Conservation (phyloP, 2,329 filamentous ascomycete genomes). For the Nemania sp. region DNA sequence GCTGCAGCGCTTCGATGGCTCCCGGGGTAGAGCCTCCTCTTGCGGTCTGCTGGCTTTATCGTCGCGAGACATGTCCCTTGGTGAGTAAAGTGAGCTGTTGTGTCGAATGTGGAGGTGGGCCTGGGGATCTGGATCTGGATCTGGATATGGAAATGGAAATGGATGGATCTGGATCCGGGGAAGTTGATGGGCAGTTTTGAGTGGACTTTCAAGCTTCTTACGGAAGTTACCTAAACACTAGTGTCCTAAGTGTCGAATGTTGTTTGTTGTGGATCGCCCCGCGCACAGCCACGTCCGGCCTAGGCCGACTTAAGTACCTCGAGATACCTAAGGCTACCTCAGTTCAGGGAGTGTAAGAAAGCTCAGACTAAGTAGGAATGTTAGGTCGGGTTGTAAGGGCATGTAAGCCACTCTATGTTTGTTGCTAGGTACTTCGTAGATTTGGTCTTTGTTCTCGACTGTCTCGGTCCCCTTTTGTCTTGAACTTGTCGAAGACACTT, state of each 20-base stretch:
- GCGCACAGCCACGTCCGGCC: constrained; percentile 27
- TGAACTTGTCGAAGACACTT: no score
- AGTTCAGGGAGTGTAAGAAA: no score
- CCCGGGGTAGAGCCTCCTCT: constrained; percentile 8
- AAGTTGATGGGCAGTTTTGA: constrained; percentile 16
- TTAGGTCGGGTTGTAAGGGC: no score
- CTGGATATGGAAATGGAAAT: constrained; percentile 28
- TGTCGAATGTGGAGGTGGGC: constrained; percentile 27
- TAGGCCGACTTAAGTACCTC: constrained; percentile 4
- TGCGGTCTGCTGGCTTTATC: constrained; percentile 16
- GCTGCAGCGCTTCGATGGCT: constrained; percentile 4
- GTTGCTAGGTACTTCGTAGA: no score
- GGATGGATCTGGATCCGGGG: constrained; percentile 25
- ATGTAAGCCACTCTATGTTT: no score
- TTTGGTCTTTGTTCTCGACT: neutral
- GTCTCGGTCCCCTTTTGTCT: no score
- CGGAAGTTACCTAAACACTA: no score
- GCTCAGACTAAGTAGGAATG: no score
- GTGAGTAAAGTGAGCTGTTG: constrained; percentile 9
- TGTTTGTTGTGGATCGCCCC: constrained; percentile 24
- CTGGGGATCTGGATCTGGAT: constrained; percentile 13
- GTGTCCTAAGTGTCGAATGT: no score
- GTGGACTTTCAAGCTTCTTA: constrained; percentile 2
- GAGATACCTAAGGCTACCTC: no score
- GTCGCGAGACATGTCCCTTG: constrained; percentile 27